A percentile compares a stretch with the other conserved stretches of the same genome.
Evolutionary conservation across 345 rosid genomes (phyloP).

Genomic region (Turritis glabra): DNA sequence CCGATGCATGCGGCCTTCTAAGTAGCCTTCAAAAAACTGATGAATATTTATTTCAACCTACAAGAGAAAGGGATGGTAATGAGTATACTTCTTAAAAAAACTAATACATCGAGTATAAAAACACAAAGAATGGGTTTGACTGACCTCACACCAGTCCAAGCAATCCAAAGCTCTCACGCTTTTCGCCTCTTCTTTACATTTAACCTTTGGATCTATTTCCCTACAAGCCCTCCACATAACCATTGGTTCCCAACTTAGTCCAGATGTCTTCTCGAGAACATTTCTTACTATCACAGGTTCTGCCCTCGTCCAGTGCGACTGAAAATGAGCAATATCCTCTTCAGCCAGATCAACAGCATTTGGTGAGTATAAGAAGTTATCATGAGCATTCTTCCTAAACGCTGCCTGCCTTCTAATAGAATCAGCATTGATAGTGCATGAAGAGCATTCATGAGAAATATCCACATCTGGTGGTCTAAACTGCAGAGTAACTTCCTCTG

Average conservation of each 20-base stretch:
- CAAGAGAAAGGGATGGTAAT: slow-evolving; percentile 16
- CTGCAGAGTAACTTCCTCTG: slow-evolving; percentile 49
- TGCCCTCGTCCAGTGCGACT: slow-evolving; percentile 67
- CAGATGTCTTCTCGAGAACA: slow-evolving; percentile 58
- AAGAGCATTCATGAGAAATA: slow-evolving; percentile 46
- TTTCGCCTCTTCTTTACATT: slow-evolving; percentile 31
- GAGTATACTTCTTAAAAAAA: not conserved
- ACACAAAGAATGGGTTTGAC: slow-evolving; percentile 1
- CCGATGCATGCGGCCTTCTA: slow-evolving; percentile 31
- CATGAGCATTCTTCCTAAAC: slow-evolving; percentile 48
- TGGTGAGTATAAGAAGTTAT: slow-evolving; percentile 71
- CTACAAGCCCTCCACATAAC: slow-evolving; percentile 88
- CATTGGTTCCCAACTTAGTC: slow-evolving; percentile 90
- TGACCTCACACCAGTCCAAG: slow-evolving; percentile 51
- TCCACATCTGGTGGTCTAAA: slow-evolving; percentile 40
- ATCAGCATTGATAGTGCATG: slow-evolving; percentile 41
- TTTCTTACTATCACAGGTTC: slow-evolving; percentile 70
- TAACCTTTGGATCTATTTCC: slow-evolving; percentile 42
- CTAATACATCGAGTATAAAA: not conserved
- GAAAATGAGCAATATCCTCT: slow-evolving; percentile 66
- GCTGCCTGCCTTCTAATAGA: slow-evolving; percentile 51
- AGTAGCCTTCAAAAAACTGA: slow-evolving; percentile 65
- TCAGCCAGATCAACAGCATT: slow-evolving; percentile 46
- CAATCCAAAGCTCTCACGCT: slow-evolving; percentile 59
- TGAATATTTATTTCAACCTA: slow-evolving; percentile 66